Percentiles rank a stretch among this genome's conserved stretches.
These are phyloP conservation scores for Vitis vinifera DNA, from an alignment of 164 flowering plant species.

Conservation along the genomic window DNA sequence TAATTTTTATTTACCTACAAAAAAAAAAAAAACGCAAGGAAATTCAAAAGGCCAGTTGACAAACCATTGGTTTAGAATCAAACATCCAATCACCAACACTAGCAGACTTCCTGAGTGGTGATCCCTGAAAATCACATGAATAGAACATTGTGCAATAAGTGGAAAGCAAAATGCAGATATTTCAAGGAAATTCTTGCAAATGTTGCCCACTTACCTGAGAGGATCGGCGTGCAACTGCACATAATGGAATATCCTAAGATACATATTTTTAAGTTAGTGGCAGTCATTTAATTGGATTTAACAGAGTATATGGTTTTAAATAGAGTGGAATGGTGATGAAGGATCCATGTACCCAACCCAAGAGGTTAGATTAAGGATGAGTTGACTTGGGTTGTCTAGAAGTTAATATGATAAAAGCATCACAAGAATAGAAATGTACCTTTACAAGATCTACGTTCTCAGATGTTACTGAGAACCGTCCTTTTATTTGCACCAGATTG, in stretches of 20 bases:
- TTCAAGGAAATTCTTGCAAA: constrained; percentile 3
- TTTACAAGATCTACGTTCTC: constrained; percentile 88
- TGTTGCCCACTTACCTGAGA: constrained; percentile 52
- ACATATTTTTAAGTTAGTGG: constrained; percentile 36
- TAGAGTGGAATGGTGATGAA: too few species aligned
- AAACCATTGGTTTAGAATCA: constrained; percentile 71
- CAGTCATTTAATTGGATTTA: neutral
- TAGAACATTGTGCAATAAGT: constrained; percentile 16
- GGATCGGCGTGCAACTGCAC: constrained; percentile 63
- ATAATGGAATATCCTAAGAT: constrained; percentile 70
- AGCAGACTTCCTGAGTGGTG: constrained; percentile 92
- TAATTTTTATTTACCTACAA: neutral
- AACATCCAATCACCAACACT: constrained; percentile 92
- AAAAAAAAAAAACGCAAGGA: neutral
- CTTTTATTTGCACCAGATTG: constrained; percentile 91
- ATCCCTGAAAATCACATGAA: constrained; percentile 51
- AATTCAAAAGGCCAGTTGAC: constrained; percentile 18
- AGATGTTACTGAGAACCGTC: constrained; percentile 97
- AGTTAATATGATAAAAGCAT: neutral
- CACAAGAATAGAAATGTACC: constrained; percentile 42
- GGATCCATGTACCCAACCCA: too few species aligned
- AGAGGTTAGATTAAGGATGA: too few species aligned
- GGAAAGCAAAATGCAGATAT: neutral
- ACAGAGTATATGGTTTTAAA: too few species aligned
- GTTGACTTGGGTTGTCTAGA: too few species aligned